Base-by-base conservation (phyloP, 2,329 filamentous ascomycete genomes). In the Phaeosphaeriaceae sp. region DNA sequence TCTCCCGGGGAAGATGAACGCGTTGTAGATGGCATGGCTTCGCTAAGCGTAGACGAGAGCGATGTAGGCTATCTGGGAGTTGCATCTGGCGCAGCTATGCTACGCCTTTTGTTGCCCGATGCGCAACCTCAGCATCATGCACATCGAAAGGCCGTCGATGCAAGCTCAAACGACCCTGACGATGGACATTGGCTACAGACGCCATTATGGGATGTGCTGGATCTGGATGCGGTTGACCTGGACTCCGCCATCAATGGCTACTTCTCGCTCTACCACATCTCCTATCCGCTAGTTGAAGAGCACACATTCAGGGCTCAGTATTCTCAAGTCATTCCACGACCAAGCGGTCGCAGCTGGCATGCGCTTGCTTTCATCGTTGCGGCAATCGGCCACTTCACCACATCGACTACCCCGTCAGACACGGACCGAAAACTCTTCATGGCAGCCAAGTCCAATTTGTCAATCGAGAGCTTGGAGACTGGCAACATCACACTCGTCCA, bases 401-500 rank as follows among this genome's bases (percentile, higher is more conserved):
- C 76, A 48, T 75, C 74, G 3, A 73, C 79, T 48, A 72, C 79
- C 46, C 74, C 75, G 51, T 77, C 76, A 31, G 79, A 81, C 50
- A 61, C 80, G 11, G 80, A 83, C 47, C 76, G 82, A 25, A 79
- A 79, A 1, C 77, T 81, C 48, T 81, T 80, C 56, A 78, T 81
- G 54, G 81, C 81, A 58, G 82, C 81, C 9, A 79, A 81, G 65
- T 73, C 76, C 5, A 79, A 79, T 54, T 58, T 83, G 50, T 80
- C 81, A 42, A 78, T 82, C 53, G 75, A 80, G 44, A 76, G 79
- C n/a, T 76, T 84, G 33, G 82, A 84, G 56, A 80, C 78, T 22
- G 82, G 82, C 20, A 83, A 82, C 50, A 63, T 84, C 19, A 82
- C 79, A 7, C 72, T 83, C 9, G 81, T 84, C 1, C 82, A 84